Evolutionary conservation across 2,329 filamentous ascomycete species (phyloP).

Genomic region (Sclerotinia trifoliorum): DNA sequence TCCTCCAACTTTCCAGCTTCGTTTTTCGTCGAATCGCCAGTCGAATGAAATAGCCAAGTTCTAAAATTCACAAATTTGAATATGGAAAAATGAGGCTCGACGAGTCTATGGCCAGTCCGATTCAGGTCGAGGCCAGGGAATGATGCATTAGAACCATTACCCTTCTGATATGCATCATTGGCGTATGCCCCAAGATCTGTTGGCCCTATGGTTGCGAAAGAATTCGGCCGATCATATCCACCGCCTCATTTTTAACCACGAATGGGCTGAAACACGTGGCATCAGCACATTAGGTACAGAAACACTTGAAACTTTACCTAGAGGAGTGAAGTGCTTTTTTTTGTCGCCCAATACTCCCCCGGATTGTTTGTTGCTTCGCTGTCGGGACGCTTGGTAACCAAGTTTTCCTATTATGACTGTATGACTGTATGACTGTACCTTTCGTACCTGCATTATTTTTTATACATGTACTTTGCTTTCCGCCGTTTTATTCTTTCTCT

Average conservation of each 20-base stretch:
- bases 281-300: constrained; percentile 14
- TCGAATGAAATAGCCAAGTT: not conserved
- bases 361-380: constrained; percentile 16
- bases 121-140: constrained; percentile 15
- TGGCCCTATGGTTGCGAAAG: constrained; percentile 20
- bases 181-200: constrained; percentile 1
- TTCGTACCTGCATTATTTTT: constrained; percentile 23
- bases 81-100: constrained; percentile 1
- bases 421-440: not conserved
- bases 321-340: constrained; percentile 22
- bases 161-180: constrained; percentile 7
- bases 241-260: constrained; percentile 22
- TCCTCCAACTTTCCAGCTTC: not conserved
- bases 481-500: constrained; percentile 7
- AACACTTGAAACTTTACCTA: constrained; percentile 4
- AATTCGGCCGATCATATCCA: constrained; percentile 19
- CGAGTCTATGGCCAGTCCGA: not conserved
- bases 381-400: constrained; percentile 13
- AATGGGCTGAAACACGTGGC: constrained; percentile 23
- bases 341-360: constrained; percentile 21
- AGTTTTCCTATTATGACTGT: not conserved
- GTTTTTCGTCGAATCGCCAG: not conserved
- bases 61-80: not conserved
- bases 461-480: constrained; percentile 11
- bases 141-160: not conserved